Evolutionary conservation across 306 rosid species (phyloP).

Genomic region (Begonia fuchsioides): DNA sequence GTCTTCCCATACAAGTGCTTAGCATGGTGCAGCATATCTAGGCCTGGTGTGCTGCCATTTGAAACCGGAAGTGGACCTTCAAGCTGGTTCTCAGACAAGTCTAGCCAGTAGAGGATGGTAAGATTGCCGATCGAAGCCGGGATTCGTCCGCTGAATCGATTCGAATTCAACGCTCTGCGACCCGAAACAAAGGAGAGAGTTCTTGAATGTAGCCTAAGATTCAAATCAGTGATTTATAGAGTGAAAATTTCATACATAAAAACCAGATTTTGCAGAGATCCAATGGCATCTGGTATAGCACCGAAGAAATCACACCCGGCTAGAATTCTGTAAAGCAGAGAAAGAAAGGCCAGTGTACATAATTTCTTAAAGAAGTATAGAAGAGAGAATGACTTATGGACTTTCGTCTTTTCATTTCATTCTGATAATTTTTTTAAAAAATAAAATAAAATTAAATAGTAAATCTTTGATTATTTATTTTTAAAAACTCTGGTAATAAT

Average conservation of each 20-base stretch:
- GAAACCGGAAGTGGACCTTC: constrained; percentile 21
- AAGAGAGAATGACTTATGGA: too few relatives aligned
- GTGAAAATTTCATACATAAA: constrained; percentile 32
- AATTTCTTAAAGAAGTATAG: too few relatives aligned
- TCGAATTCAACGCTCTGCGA: constrained; percentile 23
- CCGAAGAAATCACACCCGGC: constrained; percentile 50
- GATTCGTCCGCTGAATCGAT: constrained; percentile 15
- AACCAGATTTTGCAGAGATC: constrained; percentile 32
- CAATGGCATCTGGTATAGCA: constrained; percentile 42
- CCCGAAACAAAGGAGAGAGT: neutral
- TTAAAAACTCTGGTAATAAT: too few relatives aligned
- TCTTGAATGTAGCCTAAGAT: neutral
- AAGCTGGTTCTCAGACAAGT: constrained; percentile 22
- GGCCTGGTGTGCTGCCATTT: constrained; percentile 8
- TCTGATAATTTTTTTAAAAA: too few relatives aligned
- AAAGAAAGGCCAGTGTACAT: neutral
- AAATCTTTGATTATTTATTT: too few relatives aligned
- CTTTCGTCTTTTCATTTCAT: too few relatives aligned
- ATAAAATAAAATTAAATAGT: too few relatives aligned
- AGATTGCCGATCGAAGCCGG: constrained; percentile 25
- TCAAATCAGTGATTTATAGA: neutral
- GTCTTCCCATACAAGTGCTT: constrained; percentile 27
- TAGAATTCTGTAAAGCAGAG: constrained; percentile 27
- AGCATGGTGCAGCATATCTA: constrained; percentile 15
- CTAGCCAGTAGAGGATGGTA: constrained; percentile 22